These are phyloP conservation scores for Cyberlindnera subsufficiens DNA, from an alignment of 805 yeast genomes.

Conservation along the genomic window DNA sequence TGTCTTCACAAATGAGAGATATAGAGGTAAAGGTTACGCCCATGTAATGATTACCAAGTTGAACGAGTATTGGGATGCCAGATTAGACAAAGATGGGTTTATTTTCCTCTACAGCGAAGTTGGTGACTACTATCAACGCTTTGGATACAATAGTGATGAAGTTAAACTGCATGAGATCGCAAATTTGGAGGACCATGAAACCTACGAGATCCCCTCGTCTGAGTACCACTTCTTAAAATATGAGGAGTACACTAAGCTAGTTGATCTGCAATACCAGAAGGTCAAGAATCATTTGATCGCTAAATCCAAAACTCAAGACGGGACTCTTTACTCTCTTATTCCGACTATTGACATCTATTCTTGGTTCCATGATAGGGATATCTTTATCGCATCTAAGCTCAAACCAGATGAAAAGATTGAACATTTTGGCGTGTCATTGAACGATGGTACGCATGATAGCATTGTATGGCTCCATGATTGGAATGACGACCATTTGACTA, in stretches of 20 bases:
- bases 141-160: slow-evolving; percentile 49
- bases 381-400: slow-evolving; percentile 28
- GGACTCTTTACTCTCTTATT: slow-evolving; percentile 25
- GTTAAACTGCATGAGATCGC: slow-evolving; percentile 30
- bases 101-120: slow-evolving; percentile 65
- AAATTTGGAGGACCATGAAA: slow-evolving; percentile 11
- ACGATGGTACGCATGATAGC: slow-evolving; percentile 25
- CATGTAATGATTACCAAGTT: slow-evolving; percentile 36
- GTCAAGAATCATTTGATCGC: slow-evolving; percentile 17
- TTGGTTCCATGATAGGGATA: slow-evolving; percentile 39
- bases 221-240: slow-evolving; percentile 23
- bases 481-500: slow-evolving; percentile 25
- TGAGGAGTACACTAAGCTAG: slow-evolving; percentile 27
- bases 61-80: slow-evolving; percentile 28
- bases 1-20: slow-evolving; percentile 44
- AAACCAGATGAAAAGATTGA: slow-evolving; percentile 11
- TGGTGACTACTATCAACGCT: slow-evolving; percentile 56
- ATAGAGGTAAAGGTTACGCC: slow-evolving; percentile 55
- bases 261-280: slow-evolving; percentile 22
- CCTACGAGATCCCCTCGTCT: slow-evolving; percentile 1
- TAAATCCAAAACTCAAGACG: slow-evolving; percentile 14
- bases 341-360: slow-evolving; percentile 32
- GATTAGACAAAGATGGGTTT: slow-evolving; percentile 26
- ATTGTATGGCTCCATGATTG: slow-evolving; percentile 42
- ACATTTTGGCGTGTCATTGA: slow-evolving; percentile 26